phyloP scores from a whole-genome alignment of 1,284 basidiomycete species.

The Ceratobasidium sp. region DNA sequence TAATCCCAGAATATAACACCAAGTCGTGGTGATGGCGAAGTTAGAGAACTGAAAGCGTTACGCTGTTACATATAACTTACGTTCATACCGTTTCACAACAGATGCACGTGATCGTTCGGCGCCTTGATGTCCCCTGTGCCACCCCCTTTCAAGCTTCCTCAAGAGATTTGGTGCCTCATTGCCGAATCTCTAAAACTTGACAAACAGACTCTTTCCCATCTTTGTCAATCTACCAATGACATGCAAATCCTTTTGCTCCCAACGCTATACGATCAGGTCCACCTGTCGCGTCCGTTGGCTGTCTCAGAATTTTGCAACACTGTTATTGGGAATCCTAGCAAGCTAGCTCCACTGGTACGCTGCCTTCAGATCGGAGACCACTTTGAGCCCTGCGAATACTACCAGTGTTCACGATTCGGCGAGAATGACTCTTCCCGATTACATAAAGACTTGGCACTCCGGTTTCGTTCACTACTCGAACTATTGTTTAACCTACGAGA shows the following conservation, averaged over 20 bases:
- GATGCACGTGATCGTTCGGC: no score
- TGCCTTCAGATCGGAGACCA: background rate
- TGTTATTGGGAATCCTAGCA: background rate
- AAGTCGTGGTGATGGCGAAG: no score
- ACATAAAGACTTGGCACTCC: background rate
- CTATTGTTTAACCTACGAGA: background rate
- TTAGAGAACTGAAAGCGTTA: no score
- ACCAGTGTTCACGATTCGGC: background rate
- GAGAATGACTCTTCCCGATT: background rate
- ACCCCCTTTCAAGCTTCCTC: background rate
- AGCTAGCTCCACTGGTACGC: conserved; percentile 5
- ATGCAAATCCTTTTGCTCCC: background rate
- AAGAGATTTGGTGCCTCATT: conserved; percentile 1
- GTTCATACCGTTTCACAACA: no score
- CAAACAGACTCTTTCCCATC: background rate
- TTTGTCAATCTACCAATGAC: background rate
- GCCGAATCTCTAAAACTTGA: background rate
- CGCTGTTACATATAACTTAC: no score
- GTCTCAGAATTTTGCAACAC: background rate
- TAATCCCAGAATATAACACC: no score
- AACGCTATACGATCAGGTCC: background rate
- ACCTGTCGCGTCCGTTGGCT: background rate
- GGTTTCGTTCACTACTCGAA: background rate
- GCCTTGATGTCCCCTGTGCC: background rate
- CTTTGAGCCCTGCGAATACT: background rate